phyloP scores from a whole-genome alignment of 2,329 filamentous ascomycete species.

The Rhynchosporium agropyri region DNA sequence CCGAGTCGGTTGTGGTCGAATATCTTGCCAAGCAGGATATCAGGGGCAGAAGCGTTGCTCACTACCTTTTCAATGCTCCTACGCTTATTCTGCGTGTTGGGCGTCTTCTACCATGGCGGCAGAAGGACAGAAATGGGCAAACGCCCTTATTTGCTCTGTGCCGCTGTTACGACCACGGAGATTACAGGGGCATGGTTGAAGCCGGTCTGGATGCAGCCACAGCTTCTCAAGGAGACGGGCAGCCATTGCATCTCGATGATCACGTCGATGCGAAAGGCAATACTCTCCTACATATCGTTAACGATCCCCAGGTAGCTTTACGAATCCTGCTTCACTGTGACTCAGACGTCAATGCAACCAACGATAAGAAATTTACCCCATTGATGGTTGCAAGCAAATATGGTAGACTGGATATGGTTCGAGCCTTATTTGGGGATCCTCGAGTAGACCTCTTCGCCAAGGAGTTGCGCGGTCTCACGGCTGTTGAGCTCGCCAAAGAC shows the following conservation, averaged over 20 bases:
- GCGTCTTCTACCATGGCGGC: conserved; percentile 78
- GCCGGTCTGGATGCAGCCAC: conserved; percentile 76
- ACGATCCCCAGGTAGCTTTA: conserved; percentile 75
- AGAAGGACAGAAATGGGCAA: conserved; percentile 94
- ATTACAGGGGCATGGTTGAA: conserved; percentile 87
- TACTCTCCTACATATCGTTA: conserved; percentile 92
- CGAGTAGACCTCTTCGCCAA: conserved; percentile 83
- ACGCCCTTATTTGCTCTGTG: conserved; percentile 96
- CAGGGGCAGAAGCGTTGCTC: conserved; percentile 86
- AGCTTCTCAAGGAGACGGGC: conserved; percentile 72
- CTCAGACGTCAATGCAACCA: conserved; percentile 92
- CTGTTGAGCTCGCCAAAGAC: conserved; percentile 95
- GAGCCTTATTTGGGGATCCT: conserved; percentile 82
- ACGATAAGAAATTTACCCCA: conserved; percentile 92
- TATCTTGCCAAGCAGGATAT: conserved; percentile 80
- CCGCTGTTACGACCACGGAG: conserved; percentile 88
- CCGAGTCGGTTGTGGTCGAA: conserved; percentile 57
- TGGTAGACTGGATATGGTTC: conserved; percentile 89
- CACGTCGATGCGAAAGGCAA: conserved; percentile 94
- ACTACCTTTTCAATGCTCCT: conserved; percentile 94
- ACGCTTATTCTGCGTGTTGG: conserved; percentile 77
- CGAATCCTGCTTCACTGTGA: conserved; percentile 83
- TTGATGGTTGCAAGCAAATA: conserved; percentile 99
- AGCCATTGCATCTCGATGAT: conserved; percentile 85
- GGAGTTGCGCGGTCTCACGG: conserved; percentile 86